Conservation (phyloP, 192 early-diverging fungal species). For the Phlyctochytrium bullatum region DNA sequence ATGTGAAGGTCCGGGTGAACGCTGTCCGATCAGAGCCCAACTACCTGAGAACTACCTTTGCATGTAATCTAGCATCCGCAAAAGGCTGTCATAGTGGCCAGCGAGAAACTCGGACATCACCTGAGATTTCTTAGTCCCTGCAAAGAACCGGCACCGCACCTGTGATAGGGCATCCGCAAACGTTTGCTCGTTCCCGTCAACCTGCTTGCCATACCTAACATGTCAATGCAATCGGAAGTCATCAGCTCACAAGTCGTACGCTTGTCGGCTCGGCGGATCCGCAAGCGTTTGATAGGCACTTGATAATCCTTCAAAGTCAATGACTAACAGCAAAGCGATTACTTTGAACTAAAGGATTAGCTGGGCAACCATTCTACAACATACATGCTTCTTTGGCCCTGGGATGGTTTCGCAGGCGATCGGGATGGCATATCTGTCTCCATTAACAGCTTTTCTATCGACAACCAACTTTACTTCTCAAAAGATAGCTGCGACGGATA, state of each 20-base stretch:
- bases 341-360: background rate
- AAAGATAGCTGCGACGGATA: no score
- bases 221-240: background rate
- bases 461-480: no score
- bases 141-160: conserved; percentile 4
- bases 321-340: background rate
- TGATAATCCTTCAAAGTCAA: conserved; percentile 8
- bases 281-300: conserved; percentile 28
- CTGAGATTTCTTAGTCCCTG: background rate
- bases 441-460: no score
- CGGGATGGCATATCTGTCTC: conserved; percentile 37
- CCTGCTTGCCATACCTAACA: conserved; percentile 19
- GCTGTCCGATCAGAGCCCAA: background rate
- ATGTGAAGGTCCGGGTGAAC: conserved; percentile 32
- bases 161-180: conserved; percentile 24
- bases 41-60: conserved; percentile 14
- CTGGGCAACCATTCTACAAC: no score
- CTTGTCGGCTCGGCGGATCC: conserved; percentile 17
- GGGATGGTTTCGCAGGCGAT: conserved; percentile 22
- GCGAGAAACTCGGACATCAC: conserved; percentile 30
- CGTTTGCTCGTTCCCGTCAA: conserved; percentile 22
- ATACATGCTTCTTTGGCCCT: conserved; percentile 36
- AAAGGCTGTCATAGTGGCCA: conserved; percentile 28
- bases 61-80: conserved; percentile 25
- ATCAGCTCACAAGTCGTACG: conserved; percentile 26